Base-by-base conservation (phyloP, 2,329 filamentous ascomycete species). In the Fusarium coicis region DNA sequence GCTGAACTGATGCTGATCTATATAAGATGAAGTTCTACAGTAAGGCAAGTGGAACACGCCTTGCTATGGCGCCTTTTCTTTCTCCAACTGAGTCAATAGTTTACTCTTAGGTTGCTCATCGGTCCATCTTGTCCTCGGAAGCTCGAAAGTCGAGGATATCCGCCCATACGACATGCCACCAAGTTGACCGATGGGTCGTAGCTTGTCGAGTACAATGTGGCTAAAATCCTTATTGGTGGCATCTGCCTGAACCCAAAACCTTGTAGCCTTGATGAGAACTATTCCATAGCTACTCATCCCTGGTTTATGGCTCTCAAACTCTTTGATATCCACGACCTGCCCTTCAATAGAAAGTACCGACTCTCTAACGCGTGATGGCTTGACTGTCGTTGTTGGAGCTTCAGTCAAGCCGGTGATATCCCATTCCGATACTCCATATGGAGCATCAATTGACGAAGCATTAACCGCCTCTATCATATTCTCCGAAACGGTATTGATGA, bases 171-270 rank as follows among this genome's bases (percentile, higher is more conserved):
- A 92, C 76, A 98, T 97, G 1, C 96, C 96, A 19, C 96, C 96
- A 23, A 98, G 78, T 36, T 96, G 89, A 68, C 90, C 90, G n/a
- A 97, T 87, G 0, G 96, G 95, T 65, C 89, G 89, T 57, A 98
- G 83, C 11, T 97, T 87, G 83, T 92, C 87, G 14, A 93, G 90
- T 80, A 96, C 93, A 64, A 98, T 86, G 39, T 93, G 78, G 74
- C 90, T 94, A 77, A 86, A 88, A 16, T 94, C 91, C 77, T 93
- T 89, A 77, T 97, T 93, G 65, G 97, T 85, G 5, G 94, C 95
- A 82, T 98, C 95, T 80, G 97, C 94, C 56, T 95, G 85, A 3
- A 91, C 94, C 94, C 95, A 98, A 79, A 98, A 97, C 32, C 92
- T 87, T 32, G 93, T 91, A 0, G 94, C 96, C 83, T 98, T 94